A percentile compares a stretch with the other conserved stretches of the same genome.
Evolutionary conservation across 2,329 filamentous ascomycete species (phyloP).

Genomic region (Pleomassaria siparia): DNA sequence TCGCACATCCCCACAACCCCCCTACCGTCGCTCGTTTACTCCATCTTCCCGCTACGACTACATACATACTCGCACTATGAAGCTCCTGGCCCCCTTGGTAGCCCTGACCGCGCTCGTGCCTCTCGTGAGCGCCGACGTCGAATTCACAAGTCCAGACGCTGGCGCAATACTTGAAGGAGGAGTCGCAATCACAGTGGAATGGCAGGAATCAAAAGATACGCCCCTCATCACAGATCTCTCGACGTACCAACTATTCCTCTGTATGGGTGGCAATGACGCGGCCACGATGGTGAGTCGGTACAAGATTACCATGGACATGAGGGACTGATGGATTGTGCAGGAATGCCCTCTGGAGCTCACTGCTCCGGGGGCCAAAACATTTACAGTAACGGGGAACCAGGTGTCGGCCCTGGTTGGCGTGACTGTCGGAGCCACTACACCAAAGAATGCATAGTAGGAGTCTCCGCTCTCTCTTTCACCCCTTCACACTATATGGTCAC

Average conservation of each 20-base stretch:
- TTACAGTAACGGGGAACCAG: slow-evolving; percentile 46
- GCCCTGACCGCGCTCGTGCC: slow-evolving; percentile 43
- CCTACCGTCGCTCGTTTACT: slow-evolving; percentile 20
- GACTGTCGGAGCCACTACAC: slow-evolving; percentile 27
- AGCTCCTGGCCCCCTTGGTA: slow-evolving; percentile 25
- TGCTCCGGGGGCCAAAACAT: slow-evolving; percentile 43
- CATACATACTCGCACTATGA: slow-evolving; percentile 16
- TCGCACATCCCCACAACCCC: not conserved
- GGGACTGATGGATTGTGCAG: slow-evolving; percentile 25
- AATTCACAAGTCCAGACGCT: slow-evolving; percentile 56
- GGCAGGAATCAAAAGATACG: slow-evolving; percentile 57
- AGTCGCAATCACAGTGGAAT: slow-evolving; percentile 55
- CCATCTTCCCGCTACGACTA: slow-evolving; percentile 24
- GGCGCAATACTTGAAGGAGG: slow-evolving; percentile 55
- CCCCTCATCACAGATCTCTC: slow-evolving; percentile 54
- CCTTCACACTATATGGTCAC: not conserved
- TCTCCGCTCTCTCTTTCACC: not conserved
- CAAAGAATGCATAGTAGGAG: slow-evolving; percentile 59
- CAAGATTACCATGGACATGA: not conserved
- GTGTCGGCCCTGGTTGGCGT: slow-evolving; percentile 34
- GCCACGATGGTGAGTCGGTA: slow-evolving; percentile 33
- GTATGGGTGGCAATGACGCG: slow-evolving; percentile 60
- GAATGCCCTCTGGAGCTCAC: slow-evolving; percentile 47
- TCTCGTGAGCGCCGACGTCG: slow-evolving; percentile 54
- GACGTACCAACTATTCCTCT: slow-evolving; percentile 61